Evolutionary conservation across 371 early-diverging fungal genomes (phyloP).

Genomic region (Capillidium rhysosporum): DNA sequence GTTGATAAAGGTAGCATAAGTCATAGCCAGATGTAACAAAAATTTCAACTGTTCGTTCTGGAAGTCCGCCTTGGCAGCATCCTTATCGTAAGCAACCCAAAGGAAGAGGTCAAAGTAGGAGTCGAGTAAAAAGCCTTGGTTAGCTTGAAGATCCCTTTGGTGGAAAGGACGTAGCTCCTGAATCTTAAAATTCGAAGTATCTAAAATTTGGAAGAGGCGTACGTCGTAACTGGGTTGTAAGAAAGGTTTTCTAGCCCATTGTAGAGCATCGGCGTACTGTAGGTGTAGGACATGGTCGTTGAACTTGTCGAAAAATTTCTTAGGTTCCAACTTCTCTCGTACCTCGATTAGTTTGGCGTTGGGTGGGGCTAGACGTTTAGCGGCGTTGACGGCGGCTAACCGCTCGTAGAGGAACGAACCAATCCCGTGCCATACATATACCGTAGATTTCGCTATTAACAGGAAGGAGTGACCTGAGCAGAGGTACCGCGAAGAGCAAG

Average conservation of each 20-base stretch:
- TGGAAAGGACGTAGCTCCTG: slow-evolving; percentile 2
- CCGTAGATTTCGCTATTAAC: not conserved
- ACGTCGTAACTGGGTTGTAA: not conserved
- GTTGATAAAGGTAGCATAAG: slow-evolving; percentile 1
- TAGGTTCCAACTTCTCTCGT: slow-evolving; percentile 4
- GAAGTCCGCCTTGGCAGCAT: not conserved
- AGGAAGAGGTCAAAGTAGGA: slow-evolving; percentile 6
- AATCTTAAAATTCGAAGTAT: not conserved
- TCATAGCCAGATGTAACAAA: slow-evolving; percentile 1
- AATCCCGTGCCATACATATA: slow-evolving; percentile 6
- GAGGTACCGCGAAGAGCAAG: not conserved
- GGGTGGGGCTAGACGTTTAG: not conserved
- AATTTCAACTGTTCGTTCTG: not conserved
- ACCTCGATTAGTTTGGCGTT: not conserved
- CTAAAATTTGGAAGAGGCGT: slow-evolving; percentile 1
- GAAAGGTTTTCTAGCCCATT: slow-evolving; percentile 7
- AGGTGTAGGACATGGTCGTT: not conserved
- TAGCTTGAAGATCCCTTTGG: not conserved
- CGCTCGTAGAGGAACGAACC: slow-evolving; percentile 6
- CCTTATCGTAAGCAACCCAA: not conserved
- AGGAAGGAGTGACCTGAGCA: slow-evolving; percentile 6
- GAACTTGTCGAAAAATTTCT: slow-evolving; percentile 1
- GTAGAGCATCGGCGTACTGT: slow-evolving; percentile 6
- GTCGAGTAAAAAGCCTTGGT: not conserved
- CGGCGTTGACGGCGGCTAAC: slow-evolving; percentile 5